Conservation (phyloP, 2,329 filamentous ascomycete species). For the Cordyceps tenuipes region DNA sequence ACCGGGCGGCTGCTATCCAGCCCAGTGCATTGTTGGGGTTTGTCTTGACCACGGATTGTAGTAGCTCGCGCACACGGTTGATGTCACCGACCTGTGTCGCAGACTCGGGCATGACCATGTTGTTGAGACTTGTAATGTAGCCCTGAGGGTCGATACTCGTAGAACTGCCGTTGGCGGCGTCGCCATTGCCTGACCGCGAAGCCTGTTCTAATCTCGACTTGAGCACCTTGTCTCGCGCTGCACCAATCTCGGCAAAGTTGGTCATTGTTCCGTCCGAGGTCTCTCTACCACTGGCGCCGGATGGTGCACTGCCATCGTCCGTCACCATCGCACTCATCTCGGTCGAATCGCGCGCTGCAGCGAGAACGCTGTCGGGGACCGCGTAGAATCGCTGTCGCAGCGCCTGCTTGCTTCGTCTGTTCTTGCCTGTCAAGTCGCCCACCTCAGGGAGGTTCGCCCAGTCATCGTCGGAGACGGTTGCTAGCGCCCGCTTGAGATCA, state of each 20-base stretch:
- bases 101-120: slow-evolving; percentile 68
- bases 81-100: slow-evolving; percentile 89
- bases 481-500: slow-evolving; percentile 84
- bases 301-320: slow-evolving; percentile 56
- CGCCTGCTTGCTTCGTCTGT: slow-evolving; percentile 75
- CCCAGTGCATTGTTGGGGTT: slow-evolving; percentile 91
- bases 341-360: slow-evolving; percentile 69
- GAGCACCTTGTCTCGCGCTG: slow-evolving; percentile 89
- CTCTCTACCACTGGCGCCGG: slow-evolving; percentile 22
- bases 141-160: slow-evolving; percentile 92
- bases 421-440: slow-evolving; percentile 92
- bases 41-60: slow-evolving; percentile 96
- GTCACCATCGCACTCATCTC: slow-evolving; percentile 85
- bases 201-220: slow-evolving; percentile 91
- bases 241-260: slow-evolving; percentile 95
- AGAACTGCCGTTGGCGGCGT: slow-evolving; percentile 65
- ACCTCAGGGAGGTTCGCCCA: slow-evolving; percentile 95
- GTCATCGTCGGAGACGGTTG: slow-evolving; percentile 85
- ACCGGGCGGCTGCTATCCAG: slow-evolving; percentile 87
- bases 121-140: slow-evolving; percentile 86
- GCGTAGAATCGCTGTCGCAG: slow-evolving; percentile 84
- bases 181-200: slow-evolving; percentile 56
- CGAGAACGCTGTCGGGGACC: slow-evolving; percentile 90
- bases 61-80: slow-evolving; percentile 79
- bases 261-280: slow-evolving; percentile 83